Percentiles rank a stretch among this genome's conserved stretches.
Conservation (phyloP, 139 green algal species). For the Ettlia oleoabundans region DNA sequence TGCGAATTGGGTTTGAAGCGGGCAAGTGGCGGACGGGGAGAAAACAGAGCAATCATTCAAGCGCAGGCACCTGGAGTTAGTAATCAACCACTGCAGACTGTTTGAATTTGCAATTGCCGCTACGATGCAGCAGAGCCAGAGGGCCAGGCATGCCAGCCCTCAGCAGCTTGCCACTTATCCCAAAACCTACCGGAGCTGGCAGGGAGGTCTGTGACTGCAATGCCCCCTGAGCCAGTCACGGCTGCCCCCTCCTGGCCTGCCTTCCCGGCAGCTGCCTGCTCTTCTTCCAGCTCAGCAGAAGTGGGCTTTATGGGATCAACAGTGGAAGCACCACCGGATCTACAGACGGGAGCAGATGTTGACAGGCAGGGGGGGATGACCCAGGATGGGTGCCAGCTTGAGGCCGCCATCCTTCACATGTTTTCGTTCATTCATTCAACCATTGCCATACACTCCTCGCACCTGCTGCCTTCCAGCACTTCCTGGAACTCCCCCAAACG, state of each 20-base stretch:
- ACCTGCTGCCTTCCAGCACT: constrained; percentile 57
- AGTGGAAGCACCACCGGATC: not conserved
- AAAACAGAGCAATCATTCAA: too few species aligned
- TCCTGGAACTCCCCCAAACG: constrained; percentile 87
- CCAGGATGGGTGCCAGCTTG: too few species aligned
- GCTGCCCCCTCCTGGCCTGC: not conserved
- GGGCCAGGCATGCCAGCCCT: not conserved
- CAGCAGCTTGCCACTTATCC: not conserved
- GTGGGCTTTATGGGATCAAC: not conserved
- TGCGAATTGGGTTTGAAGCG: too few species aligned
- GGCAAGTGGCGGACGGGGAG: not conserved
- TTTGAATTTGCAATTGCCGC: too few species aligned
- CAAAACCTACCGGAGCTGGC: not conserved
- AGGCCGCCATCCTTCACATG: too few species aligned
- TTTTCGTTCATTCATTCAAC: too few species aligned
- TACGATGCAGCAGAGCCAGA: too few species aligned
- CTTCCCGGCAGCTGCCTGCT: not conserved
- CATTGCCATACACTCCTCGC: too few species aligned
- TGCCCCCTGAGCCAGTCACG: not conserved
- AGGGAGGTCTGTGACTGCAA: constrained; percentile 8
- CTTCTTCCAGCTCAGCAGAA: not conserved
- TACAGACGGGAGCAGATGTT: not conserved
- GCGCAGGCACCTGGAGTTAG: too few species aligned
- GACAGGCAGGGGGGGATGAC: not conserved
- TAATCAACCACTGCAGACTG: too few species aligned